Evolutionary conservation across 225 moss, liverwort and hornwort species (phyloP).

Genomic region (Asterella californica): DNA sequence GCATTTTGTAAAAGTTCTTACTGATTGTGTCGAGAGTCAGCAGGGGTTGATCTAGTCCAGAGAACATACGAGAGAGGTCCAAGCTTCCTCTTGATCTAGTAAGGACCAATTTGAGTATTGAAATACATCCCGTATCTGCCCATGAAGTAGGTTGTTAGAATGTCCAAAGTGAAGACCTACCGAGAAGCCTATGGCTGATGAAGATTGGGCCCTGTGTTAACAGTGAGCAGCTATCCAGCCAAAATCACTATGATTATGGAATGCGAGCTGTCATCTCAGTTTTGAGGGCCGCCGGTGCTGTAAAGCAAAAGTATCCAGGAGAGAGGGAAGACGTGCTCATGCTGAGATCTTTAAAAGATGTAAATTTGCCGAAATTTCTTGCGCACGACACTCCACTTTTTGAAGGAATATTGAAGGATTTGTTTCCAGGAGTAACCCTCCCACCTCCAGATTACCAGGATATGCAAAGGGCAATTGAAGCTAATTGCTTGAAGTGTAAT

Average conservation of each 20-base stretch:
- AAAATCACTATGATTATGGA: constrained; percentile 73
- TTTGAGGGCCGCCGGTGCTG: constrained; percentile 58
- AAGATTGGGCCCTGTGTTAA: neutral
- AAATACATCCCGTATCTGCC: neutral
- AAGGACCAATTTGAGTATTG: neutral
- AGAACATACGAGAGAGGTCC: neutral
- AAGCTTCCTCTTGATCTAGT: neutral
- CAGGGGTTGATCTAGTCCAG: neutral
- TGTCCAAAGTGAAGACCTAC: neutral
- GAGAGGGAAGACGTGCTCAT: constrained; percentile 64
- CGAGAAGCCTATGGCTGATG: neutral
- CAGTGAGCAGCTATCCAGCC: constrained; percentile 65
- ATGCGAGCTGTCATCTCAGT: constrained; percentile 74
- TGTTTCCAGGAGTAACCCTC: constrained; percentile 57
- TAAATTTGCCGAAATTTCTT: constrained; percentile 62
- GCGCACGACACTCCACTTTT: constrained; percentile 71
- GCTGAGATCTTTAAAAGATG: constrained; percentile 62
- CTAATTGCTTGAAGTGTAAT: constrained; percentile 23
- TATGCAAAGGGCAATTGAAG: constrained; percentile 24
- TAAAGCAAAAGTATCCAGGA: constrained; percentile 57
- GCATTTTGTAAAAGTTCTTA: neutral
- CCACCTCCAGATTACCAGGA: constrained; percentile 44
- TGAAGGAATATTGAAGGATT: constrained; percentile 61
- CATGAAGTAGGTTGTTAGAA: neutral
- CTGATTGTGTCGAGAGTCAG: neutral